Base-by-base conservation (phyloP, 495 filamentous ascomycete genomes). In the Parathielavia hyrcaniae region DNA sequence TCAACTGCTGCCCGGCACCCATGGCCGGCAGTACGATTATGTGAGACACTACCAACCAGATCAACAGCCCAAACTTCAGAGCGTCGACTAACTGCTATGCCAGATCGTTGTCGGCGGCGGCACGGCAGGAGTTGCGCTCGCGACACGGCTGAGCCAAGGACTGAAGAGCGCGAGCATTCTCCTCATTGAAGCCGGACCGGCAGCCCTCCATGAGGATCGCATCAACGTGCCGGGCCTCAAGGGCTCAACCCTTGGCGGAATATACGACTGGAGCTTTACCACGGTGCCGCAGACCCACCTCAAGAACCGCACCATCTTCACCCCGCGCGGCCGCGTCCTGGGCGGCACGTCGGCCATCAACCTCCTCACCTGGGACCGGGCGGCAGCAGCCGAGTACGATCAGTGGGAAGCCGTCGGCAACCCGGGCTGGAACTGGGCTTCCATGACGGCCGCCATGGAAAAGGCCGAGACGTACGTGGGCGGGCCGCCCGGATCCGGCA, bases 31-130 rank as follows among this genome's bases (percentile, higher is more conserved):
- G n/a, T 41, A 41, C 39, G 39, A 41, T 14, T 41, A 41, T 41
- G 39, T 41, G n/a, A 41, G 39, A 6, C 35, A 38, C 3, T 2
- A 11, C 9, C 35, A 38, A 10, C 13, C 9, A 14, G 10, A 38
- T 11, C 10, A 10, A 38, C 16, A 5, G 13, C 40, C 26, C 26
- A 30, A 30, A n/a, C n/a, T n/a, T n/a, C n/a, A n/a, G n/a, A 30
- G 26, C 26, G 3, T 30, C 3, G 26, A 30, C 26, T 30, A 30
- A 30, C 26, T 6, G 26, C n/a, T 30, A 30, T 30, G 20, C 26
- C 9, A 68, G 67, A 64, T 95, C 61, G 84, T 92, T 63, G 82
- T 91, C 5, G 79, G 79, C 3, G 84, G 82, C 48, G 84, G 83
- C 10, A 85, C 82, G 0, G 81, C 81, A 5, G 83, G 84, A 26